phyloP scores from a whole-genome alignment of 2,329 filamentous ascomycete species.

The Hypoxylon sp. region DNA sequence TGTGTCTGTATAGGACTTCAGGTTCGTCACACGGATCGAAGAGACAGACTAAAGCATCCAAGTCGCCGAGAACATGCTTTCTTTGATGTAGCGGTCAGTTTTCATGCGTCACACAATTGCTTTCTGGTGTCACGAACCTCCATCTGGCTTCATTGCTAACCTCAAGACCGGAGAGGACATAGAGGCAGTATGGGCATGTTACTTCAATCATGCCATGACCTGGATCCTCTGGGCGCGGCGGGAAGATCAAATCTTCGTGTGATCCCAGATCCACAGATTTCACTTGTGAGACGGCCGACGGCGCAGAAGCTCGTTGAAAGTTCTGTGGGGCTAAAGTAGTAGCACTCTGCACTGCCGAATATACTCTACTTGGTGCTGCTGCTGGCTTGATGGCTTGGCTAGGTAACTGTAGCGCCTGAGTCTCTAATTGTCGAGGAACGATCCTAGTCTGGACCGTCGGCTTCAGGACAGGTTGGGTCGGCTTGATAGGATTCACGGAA shows the following conservation, averaged over 20 bases:
- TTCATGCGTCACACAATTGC: neutral
- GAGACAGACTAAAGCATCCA: conserved; percentile 19
- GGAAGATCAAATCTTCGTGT: conserved; percentile 13
- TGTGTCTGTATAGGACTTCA: conserved; percentile 16
- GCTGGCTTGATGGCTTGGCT: conserved; percentile 1
- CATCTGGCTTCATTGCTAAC: conserved; percentile 14
- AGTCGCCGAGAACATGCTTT: conserved; percentile 9
- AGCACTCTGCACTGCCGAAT: conserved; percentile 20
- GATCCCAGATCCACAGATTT: conserved; percentile 11
- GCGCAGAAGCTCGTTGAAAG: conserved; percentile 19
- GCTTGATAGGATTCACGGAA: conserved; percentile 4
- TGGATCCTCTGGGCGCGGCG: neutral
- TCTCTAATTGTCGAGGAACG: neutral
- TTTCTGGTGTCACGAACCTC: conserved; percentile 9
- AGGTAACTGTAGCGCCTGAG: neutral
- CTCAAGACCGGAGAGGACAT: conserved; percentile 20
- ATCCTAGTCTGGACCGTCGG: neutral
- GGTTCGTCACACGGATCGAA: conserved; percentile 19
- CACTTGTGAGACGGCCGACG: conserved; percentile 12
- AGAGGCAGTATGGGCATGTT: conserved; percentile 29
- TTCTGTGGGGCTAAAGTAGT: conserved; percentile 11
- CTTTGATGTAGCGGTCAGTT: neutral
- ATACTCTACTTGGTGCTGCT: conserved; percentile 10
- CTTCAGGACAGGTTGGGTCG: neutral
- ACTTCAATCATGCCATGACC: conserved; percentile 13